These are phyloP conservation scores for Extremus antarcticus DNA, from an alignment of 495 filamentous ascomycete species.

Conservation along the genomic window DNA sequence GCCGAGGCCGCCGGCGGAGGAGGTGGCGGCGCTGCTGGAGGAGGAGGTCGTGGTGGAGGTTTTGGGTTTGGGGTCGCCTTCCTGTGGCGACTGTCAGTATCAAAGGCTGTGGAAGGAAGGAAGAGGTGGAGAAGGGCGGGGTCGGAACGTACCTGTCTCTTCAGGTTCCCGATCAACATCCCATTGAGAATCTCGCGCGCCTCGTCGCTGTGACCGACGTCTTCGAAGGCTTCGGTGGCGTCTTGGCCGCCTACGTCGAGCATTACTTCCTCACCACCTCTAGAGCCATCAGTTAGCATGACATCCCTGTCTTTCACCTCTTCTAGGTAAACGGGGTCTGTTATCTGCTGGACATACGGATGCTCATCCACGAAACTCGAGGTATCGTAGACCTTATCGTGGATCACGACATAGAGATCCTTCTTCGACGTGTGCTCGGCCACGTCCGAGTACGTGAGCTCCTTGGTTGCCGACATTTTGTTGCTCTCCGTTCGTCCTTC, in stretches of 20 bases:
- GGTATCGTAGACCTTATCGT: slow-evolving; percentile 92
- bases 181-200: slow-evolving; percentile 84
- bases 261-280: slow-evolving; percentile 95
- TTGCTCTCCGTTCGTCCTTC: not conserved
- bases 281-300: slow-evolving; percentile 37
- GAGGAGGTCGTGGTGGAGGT: slow-evolving; percentile 36
- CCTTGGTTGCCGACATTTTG: slow-evolving; percentile 38
- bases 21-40: slow-evolving; percentile 34
- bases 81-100: slow-evolving; percentile 46
- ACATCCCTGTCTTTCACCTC: too few species aligned
- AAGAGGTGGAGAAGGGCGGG: slow-evolving; percentile 4
- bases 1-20: slow-evolving; percentile 50
- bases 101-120: slow-evolving; percentile 10
- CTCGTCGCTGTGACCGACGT: slow-evolving; percentile 98
- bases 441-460: slow-evolving; percentile 76
- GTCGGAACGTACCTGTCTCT: slow-evolving; percentile 49
- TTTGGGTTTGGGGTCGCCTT: slow-evolving; percentile 73
- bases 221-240: slow-evolving; percentile 96
- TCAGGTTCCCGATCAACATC: slow-evolving; percentile 67
- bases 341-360: slow-evolving; percentile 59
- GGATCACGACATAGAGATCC: slow-evolving; percentile 82
- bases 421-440: slow-evolving; percentile 87
- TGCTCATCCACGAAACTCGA: slow-evolving; percentile 94
- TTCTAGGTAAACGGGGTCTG: not conserved
- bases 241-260: slow-evolving; percentile 95